These are phyloP conservation scores for Vairimorpha necatrix DNA, from an alignment of 371 early-diverging fungal genomes.

Conservation along the genomic window DNA sequence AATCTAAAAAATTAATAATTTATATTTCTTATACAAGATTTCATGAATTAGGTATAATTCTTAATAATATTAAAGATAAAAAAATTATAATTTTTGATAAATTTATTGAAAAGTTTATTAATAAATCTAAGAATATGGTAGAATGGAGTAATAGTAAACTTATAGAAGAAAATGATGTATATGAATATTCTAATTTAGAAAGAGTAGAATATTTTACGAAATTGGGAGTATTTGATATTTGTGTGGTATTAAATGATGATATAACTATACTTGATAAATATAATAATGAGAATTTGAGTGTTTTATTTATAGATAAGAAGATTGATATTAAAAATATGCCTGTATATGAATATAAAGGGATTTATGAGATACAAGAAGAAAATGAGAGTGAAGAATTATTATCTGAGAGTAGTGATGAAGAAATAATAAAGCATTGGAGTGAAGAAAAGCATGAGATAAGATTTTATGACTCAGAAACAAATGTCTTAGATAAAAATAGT, in stretches of 20 bases:
- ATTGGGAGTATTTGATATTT: conserved; percentile 30
- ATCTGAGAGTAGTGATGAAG: conserved; percentile 9
- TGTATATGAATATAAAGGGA: conserved; percentile 27
- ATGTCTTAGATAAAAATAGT: background rate
- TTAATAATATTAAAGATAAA: conserved; percentile 65
- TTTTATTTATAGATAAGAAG: conserved; percentile 39
- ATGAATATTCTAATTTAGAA: conserved; percentile 54
- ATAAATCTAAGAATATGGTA: conserved; percentile 61
- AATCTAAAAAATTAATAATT: conserved; percentile 77
- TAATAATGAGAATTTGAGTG: conserved; percentile 33
- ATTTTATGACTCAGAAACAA: background rate
- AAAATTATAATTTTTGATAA: conserved; percentile 65
- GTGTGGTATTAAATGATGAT: conserved; percentile 55
- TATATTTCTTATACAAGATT: conserved; percentile 78
- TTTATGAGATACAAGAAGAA: conserved; percentile 1
- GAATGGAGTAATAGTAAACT: conserved; percentile 64
- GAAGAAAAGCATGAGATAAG: conserved; percentile 18
- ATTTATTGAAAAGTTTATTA: conserved; percentile 54
- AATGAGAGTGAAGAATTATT: background rate
- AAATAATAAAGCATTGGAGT: conserved; percentile 14
- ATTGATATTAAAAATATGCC: conserved; percentile 23
- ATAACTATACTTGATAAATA: conserved; percentile 43
- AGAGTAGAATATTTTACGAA: conserved; percentile 38
- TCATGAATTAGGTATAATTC: conserved; percentile 77
- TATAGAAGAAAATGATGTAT: conserved; percentile 59